phyloP scores from a whole-genome alignment of 2,329 filamentous ascomycete species.

The Botryotinia convoluta region DNA sequence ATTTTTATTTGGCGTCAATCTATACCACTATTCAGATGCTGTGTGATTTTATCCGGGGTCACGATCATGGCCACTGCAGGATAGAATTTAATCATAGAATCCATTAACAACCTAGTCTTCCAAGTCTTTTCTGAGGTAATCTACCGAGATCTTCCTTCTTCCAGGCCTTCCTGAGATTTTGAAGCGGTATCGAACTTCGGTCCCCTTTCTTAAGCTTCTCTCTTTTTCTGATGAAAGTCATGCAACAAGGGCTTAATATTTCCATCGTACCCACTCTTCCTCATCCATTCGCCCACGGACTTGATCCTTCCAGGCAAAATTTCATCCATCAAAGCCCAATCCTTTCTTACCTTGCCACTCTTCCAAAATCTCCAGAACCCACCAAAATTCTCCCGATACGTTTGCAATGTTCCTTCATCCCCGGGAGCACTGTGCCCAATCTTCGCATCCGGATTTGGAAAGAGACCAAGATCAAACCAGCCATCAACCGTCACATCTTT shows the following conservation, averaged over 20 bases:
- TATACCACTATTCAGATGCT: neutral
- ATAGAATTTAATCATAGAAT: neutral
- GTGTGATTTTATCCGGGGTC: neutral
- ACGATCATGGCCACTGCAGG: neutral
- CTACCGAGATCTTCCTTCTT: too few species aligned
- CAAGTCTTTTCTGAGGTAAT: neutral
- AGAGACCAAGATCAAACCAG: constrained; percentile 23
- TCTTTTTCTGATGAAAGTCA: constrained; percentile 21
- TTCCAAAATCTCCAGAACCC: constrained; percentile 32
- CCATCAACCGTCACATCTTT: constrained; percentile 27
- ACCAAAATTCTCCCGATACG: constrained; percentile 28
- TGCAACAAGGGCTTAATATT: constrained; percentile 24
- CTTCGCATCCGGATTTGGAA: constrained; percentile 25
- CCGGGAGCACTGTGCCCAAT: constrained; percentile 23
- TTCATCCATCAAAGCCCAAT: constrained; percentile 30
- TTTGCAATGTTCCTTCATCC: constrained; percentile 26
- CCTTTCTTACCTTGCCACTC: constrained; percentile 23
- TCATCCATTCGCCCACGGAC: constrained; percentile 31
- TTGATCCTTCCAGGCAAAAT: constrained; percentile 30
- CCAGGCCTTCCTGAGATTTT: neutral
- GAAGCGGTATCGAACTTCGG: neutral
- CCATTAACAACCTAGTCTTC: neutral
- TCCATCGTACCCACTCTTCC: constrained; percentile 26
- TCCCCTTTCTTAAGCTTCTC: neutral
- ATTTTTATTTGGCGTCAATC: neutral